Evolutionary conservation across 1,284 basidiomycete genomes (phyloP).

Genomic region (Melampsora americana): DNA sequence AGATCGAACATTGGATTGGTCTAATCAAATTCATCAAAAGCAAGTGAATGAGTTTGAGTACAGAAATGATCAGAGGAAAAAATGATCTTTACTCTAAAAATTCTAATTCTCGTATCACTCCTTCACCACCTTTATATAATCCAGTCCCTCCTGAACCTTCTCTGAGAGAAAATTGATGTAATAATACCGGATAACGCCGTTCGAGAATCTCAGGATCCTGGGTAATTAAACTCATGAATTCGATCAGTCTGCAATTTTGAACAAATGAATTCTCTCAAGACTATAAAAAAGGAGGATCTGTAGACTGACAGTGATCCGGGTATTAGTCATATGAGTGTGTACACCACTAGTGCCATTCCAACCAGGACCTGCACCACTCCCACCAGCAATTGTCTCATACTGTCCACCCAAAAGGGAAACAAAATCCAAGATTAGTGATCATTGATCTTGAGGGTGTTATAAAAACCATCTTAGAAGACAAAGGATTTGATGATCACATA

Average conservation of each 20-base stretch:
- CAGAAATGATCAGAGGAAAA: neutral
- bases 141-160: constrained; percentile 74
- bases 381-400: constrained; percentile 76
- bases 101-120: constrained; percentile 81
- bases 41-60: neutral
- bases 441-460: neutral
- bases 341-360: constrained; percentile 69
- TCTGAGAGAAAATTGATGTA: constrained; percentile 76
- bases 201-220: constrained; percentile 91
- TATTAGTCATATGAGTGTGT: constrained; percentile 79
- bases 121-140: constrained; percentile 77
- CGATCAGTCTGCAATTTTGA: neutral
- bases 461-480: neutral
- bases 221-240: constrained; percentile 59
- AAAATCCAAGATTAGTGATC: neutral
- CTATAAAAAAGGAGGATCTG: neutral
- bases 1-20: constrained; percentile 77
- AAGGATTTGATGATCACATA: neutral
- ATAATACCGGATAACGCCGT: constrained; percentile 78
- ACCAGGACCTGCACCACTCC: constrained; percentile 80
- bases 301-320: constrained; percentile 55
- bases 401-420: too few species aligned
- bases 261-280: neutral
- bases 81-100: constrained; percentile 63
- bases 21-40: neutral